Conservation (phyloP, 1,139 yeast genomes). For the Debaryomyces sp. region DNA sequence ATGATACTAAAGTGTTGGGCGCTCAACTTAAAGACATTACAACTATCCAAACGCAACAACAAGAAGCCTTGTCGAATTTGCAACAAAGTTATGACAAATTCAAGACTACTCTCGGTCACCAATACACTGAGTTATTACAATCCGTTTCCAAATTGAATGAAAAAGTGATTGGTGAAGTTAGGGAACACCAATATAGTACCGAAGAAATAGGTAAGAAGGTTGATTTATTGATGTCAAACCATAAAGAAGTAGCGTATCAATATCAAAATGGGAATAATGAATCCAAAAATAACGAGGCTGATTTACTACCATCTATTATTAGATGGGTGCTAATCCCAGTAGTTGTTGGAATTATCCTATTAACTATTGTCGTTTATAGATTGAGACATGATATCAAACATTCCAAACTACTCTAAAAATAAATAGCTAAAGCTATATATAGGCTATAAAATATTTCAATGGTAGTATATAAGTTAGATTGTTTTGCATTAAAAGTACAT, state of each 20-base stretch:
- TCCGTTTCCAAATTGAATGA: constrained; percentile 40
- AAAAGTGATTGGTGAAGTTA: constrained; percentile 46
- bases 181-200: constrained; percentile 44
- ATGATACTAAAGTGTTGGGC: constrained; percentile 13
- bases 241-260: constrained; percentile 41
- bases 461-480: constrained; percentile 3
- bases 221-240: constrained; percentile 45
- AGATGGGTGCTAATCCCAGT: constrained; percentile 49
- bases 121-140: constrained; percentile 36
- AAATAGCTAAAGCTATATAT: not conserved
- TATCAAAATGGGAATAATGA: constrained; percentile 20
- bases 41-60: constrained; percentile 19
- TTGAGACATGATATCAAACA: constrained; percentile 59
- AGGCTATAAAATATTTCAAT: not conserved
- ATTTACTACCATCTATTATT: constrained; percentile 24
- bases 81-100: constrained; percentile 25
- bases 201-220: constrained; percentile 42
- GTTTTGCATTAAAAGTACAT: constrained; percentile 4
- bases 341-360: constrained; percentile 36
- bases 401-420: constrained; percentile 46
- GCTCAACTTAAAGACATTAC: constrained; percentile 21
- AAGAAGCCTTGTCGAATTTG: constrained; percentile 18
- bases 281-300: constrained; percentile 12
- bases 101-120: constrained; percentile 31
- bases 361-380: constrained; percentile 45